Conservation (phyloP, 2,329 filamentous ascomycete species). For the Pezicula carpinea region DNA sequence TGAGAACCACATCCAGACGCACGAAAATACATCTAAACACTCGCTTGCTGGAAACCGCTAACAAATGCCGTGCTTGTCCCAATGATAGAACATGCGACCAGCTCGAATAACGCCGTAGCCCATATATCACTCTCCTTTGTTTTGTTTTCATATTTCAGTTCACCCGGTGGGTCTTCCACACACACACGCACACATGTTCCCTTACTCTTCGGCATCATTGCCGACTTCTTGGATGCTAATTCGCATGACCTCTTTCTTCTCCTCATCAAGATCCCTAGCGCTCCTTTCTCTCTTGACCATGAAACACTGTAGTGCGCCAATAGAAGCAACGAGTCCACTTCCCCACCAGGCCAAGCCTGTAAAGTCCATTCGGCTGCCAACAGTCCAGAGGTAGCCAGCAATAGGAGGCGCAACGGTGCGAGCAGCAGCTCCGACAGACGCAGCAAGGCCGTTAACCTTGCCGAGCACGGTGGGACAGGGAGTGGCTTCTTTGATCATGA, state of each 20-base stretch:
- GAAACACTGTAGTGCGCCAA: slow-evolving; percentile 59
- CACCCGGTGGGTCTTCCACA: no score
- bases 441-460: slow-evolving; percentile 62
- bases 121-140: no score
- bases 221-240: background rate
- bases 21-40: no score
- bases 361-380: slow-evolving; percentile 54
- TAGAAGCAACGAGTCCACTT: slow-evolving; percentile 49
- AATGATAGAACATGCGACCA: no score
- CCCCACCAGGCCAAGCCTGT: slow-evolving; percentile 62
- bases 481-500: slow-evolving; percentile 63
- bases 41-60: no score
- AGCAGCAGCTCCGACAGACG: slow-evolving; percentile 61
- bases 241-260: slow-evolving; percentile 3
- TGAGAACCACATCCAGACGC: no score
- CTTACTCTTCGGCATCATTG: no score
- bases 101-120: no score
- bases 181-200: no score
- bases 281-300: slow-evolving; percentile 16
- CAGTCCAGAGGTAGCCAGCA: slow-evolving; percentile 57
- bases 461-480: slow-evolving; percentile 52
- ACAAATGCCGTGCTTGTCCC: no score
- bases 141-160: no score
- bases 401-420: slow-evolving; percentile 64
- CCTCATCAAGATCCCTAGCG: slow-evolving; percentile 8